Percentiles rank a stretch among this genome's conserved stretches.
Evolutionary conservation across 2,329 filamentous ascomycete species (phyloP).

Genomic region (Microsporum ferrugineum): DNA sequence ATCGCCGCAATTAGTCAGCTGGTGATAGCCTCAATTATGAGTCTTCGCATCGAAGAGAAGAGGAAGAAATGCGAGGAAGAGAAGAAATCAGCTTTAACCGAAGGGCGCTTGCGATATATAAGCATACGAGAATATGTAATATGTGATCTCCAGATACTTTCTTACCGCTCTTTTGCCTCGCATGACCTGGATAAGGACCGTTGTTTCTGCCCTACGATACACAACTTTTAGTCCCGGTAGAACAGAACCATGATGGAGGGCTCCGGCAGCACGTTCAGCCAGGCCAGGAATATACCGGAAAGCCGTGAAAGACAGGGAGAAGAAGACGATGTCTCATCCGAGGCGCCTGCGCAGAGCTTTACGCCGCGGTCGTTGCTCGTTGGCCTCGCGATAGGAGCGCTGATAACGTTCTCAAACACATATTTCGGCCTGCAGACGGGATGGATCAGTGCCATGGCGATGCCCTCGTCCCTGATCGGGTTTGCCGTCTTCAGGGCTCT

Average conservation of each 20-base stretch:
- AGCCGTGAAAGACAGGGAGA: not conserved
- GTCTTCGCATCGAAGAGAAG: not conserved
- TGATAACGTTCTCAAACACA: slow-evolving; percentile 95
- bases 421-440: slow-evolving; percentile 95
- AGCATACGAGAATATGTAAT: not conserved
- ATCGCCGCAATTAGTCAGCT: not conserved
- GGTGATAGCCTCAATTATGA: not conserved
- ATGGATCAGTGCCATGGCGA: slow-evolving; percentile 81
- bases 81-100: not conserved
- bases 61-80: not conserved
- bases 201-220: not conserved
- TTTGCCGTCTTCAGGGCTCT: slow-evolving; percentile 86
- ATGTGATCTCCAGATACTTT: not conserved
- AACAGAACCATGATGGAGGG: not conserved
- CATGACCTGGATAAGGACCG: not conserved
- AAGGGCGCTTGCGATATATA: not conserved
- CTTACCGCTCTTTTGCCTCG: no score
- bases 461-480: slow-evolving; percentile 88
- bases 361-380: slow-evolving; percentile 69
- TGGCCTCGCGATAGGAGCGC: slow-evolving; percentile 70
- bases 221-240: not conserved
- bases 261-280: not conserved
- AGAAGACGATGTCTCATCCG: not conserved
- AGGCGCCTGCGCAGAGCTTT: slow-evolving; percentile 51
- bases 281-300: not conserved